A percentile compares a stretch with the other conserved stretches of the same genome.
Evolutionary conservation across 176 grass and related monocot genomes (phyloP).

Genomic region (Elaeis guineensis): DNA sequence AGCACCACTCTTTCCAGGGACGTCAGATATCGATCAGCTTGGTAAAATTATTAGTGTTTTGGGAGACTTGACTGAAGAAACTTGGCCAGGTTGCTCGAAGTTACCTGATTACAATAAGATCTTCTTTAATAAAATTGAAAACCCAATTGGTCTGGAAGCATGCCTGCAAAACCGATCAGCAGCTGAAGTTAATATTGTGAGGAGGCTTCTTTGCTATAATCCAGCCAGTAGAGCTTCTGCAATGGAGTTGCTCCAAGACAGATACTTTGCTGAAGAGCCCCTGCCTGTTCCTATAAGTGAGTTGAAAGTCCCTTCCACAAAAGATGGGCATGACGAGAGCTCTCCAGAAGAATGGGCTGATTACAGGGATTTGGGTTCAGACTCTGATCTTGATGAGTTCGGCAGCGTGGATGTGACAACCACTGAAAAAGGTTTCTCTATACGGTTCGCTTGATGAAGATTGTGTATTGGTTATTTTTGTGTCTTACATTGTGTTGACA

Average conservation of each 20-base stretch:
- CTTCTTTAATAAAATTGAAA: constrained; percentile 62
- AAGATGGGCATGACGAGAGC: constrained; percentile 32
- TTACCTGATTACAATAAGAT: constrained; percentile 61
- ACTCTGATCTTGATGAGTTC: constrained; percentile 65
- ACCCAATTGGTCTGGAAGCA: constrained; percentile 49
- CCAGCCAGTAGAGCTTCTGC: constrained; percentile 45
- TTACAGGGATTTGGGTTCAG: constrained; percentile 29
- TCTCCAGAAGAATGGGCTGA: constrained; percentile 55
- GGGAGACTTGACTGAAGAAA: constrained; percentile 67
- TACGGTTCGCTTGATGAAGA: constrained; percentile 34
- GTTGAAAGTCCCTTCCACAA: constrained; percentile 44
- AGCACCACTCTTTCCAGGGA: constrained; percentile 64
- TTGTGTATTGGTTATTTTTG: no score
- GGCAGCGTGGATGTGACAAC: constrained; percentile 28
- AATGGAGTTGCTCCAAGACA: constrained; percentile 40
- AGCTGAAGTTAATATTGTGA: constrained; percentile 54
- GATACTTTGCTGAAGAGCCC: constrained; percentile 64
- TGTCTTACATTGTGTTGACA: no score
- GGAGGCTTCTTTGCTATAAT: constrained; percentile 54
- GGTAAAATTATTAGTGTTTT: constrained; percentile 72
- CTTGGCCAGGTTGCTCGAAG: constrained; percentile 65
- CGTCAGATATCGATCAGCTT: constrained; percentile 83
- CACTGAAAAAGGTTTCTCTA: constrained; percentile 33
- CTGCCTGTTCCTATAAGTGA: constrained; percentile 41
- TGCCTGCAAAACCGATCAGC: constrained; percentile 54